Base-by-base conservation (phyloP, 2,329 filamentous ascomycete species). In the Fusarium sp. region DNA sequence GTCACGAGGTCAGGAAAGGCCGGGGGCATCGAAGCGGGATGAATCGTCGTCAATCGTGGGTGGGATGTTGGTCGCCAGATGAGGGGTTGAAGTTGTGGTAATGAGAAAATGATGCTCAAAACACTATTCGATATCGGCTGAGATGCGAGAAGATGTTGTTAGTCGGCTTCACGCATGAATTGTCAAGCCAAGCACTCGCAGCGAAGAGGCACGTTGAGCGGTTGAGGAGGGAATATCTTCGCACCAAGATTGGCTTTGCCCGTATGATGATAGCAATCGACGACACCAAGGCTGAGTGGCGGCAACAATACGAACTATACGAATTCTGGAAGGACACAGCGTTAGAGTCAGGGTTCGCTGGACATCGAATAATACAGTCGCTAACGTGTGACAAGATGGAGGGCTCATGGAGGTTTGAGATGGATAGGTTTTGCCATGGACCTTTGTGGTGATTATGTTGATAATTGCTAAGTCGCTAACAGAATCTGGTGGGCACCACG, bases 401-500 rank as follows among this genome's bases (percentile, higher is more conserved):
- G 63, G 72, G 76, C 76, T 76, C 74, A 77, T 78, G 69, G 74
- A 78, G 70, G 75, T 73, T 76, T 68, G 69, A 77, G 70, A 75
- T 77, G 72, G 74, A 77, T 78, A 65, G 73, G 76, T 77, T 78
- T 78, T 78, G 68, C 76, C 73, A 74, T 77, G 55, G 67, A 63
- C 68, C 63, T 65, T 75, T 73, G 68, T 73, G 73, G 70, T 73
- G 65, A 39, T 28, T 20, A 15, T 66, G 66, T 48, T 66, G 38
- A 7, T 11, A 2, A 28, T 24, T 60, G 66, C 26, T 70, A 70
- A 20, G 9, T 10, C 2, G 14, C 47, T 70, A 70, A 41, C 68
- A 56, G 22, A 8, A 2, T 22, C 5, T 3, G 7, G 6, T 11
- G 1, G 18, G 10, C 10, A 4, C 0, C 3, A 3, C 0, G 8